A percentile compares a stretch with the other conserved stretches of the same genome.
Evolutionary conservation across 1,284 basidiomycete genomes (phyloP).

Genomic region (Pholiota adiposa): DNA sequence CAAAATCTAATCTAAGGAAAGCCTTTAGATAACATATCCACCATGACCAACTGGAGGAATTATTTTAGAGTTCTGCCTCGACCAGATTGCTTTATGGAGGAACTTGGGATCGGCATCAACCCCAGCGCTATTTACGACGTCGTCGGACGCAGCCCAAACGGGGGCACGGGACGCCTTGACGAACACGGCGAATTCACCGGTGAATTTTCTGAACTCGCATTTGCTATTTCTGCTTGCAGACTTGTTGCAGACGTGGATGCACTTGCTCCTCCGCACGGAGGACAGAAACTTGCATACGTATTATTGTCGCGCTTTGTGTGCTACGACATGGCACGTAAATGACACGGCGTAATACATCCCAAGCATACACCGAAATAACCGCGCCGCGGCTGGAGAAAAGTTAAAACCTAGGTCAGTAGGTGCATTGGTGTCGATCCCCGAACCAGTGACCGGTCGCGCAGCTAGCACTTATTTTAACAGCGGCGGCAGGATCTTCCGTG

Average conservation of each 20-base stretch:
- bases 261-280: too few relatives aligned
- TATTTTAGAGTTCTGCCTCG: background rate
- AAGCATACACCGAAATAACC: background rate
- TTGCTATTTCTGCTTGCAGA: too few relatives aligned
- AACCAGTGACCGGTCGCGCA: background rate
- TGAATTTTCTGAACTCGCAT: background rate
- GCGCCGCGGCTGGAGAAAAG: background rate
- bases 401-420: background rate
- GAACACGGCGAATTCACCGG: background rate
- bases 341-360: background rate
- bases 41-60: background rate
- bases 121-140: background rate
- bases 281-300: too few relatives aligned
- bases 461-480: background rate
- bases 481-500: background rate
- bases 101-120: background rate
- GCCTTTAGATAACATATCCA: background rate
- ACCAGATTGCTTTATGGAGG: background rate
- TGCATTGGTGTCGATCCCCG: background rate
- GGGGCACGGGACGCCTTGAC: background rate
- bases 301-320: too few relatives aligned
- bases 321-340: too few relatives aligned
- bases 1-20: too few relatives aligned
- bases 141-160: background rate
- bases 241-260: too few relatives aligned